Conservation (phyloP, 225 moss, liverwort and hornwort species). For the Takakia lepidozioides region DNA sequence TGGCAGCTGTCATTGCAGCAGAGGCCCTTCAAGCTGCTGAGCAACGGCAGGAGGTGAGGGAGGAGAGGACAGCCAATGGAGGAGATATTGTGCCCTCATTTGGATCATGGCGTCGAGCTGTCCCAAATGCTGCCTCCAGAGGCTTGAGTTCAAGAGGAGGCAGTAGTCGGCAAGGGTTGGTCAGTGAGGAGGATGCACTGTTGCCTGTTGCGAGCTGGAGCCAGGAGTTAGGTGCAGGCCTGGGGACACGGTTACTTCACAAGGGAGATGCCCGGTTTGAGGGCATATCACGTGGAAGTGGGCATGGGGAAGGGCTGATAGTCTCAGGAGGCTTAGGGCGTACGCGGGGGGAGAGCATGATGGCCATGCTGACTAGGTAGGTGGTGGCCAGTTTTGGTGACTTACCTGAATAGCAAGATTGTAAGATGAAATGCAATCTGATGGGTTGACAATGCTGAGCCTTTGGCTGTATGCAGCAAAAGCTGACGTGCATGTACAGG, state of each 20-base stretch:
- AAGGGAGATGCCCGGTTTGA: slow-evolving; percentile 44
- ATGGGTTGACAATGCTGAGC: slow-evolving; percentile 46
- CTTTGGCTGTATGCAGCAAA: slow-evolving; percentile 73
- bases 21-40: slow-evolving; percentile 63
- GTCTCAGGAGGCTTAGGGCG: slow-evolving; percentile 48
- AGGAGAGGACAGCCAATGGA: slow-evolving; percentile 11
- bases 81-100: slow-evolving; percentile 38
- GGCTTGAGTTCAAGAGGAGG: slow-evolving; percentile 21
- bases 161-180: slow-evolving; percentile 46
- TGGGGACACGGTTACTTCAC: slow-evolving; percentile 82
- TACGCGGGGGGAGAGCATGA: slow-evolving; percentile 81
- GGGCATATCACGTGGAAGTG: slow-evolving; percentile 26
- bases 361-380: slow-evolving; percentile 91
- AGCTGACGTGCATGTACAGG: slow-evolving; percentile 95
- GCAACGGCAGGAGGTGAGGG: slow-evolving; percentile 17
- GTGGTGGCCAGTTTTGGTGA: slow-evolving; percentile 56
- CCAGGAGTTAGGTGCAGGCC: slow-evolving; percentile 95
- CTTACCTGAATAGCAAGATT: slow-evolving; percentile 48
- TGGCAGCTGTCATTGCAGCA: slow-evolving; percentile 79
- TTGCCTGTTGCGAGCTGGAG: slow-evolving; percentile 99
- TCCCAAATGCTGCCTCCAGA: slow-evolving; percentile 15
- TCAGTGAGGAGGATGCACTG: slow-evolving; percentile 87
- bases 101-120: slow-evolving; percentile 95
- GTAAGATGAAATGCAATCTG: slow-evolving; percentile 60
- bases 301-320: slow-evolving; percentile 33